Percentiles rank a stretch among this genome's conserved stretches.
Evolutionary conservation across 1,139 yeast genomes (phyloP).

Genomic region (Candida sanyaensis): DNA sequence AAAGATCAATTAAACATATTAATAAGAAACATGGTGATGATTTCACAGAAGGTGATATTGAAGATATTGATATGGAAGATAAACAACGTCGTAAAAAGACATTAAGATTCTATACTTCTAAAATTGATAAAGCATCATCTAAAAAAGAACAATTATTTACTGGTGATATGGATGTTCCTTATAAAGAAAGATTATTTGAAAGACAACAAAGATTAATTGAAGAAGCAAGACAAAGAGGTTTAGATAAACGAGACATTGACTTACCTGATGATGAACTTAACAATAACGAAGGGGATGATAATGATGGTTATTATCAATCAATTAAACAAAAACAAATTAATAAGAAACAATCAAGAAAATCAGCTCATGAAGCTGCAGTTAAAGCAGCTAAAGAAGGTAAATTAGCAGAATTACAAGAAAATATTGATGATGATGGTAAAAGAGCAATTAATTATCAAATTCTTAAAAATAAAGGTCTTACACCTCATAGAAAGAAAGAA

Average conservation of each 20-base stretch:
- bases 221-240: constrained; percentile 87
- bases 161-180: constrained; percentile 94
- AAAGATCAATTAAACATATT: constrained; percentile 45
- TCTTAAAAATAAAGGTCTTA: constrained; percentile 91
- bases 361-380: constrained; percentile 71
- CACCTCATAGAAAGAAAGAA: constrained; percentile 90
- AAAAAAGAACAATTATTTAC: constrained; percentile 55
- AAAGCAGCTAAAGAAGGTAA: constrained; percentile 86
- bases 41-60: constrained; percentile 67
- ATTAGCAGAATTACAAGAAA: constrained; percentile 68
- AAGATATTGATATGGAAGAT: constrained; percentile 79
- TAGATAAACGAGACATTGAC: constrained; percentile 44
- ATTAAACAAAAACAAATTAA: constrained; percentile 50
- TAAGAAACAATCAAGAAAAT: constrained; percentile 55
- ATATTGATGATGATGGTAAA: constrained; percentile 76
- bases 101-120: constrained; percentile 93
- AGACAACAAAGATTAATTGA: constrained; percentile 84
- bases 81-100: constrained; percentile 80
- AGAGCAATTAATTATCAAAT: constrained; percentile 95
- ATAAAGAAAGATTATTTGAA: constrained; percentile 84
- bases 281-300: constrained; percentile 51
- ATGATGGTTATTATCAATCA: constrained; percentile 51
- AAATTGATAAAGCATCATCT: constrained; percentile 81
- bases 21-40: constrained; percentile 40
- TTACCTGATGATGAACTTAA: constrained; percentile 55